Evolutionary conservation across 2,329 filamentous ascomycete species (phyloP).

Genomic region (Diaporthe sp.): DNA sequence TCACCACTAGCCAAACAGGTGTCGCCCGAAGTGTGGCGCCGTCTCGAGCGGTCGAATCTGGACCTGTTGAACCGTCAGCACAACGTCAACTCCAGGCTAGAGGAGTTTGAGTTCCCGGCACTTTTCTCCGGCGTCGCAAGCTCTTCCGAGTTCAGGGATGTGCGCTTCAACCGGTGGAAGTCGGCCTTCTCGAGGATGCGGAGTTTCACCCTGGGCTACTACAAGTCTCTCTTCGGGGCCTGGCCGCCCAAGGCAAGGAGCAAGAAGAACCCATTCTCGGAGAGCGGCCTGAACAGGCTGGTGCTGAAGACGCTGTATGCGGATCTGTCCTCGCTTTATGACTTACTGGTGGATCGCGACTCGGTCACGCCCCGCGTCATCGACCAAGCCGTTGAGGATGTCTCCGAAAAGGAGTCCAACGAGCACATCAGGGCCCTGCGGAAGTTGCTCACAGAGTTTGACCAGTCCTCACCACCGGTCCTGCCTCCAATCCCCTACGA

Average conservation of each 20-base stretch:
- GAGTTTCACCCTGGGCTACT: constrained; percentile 77
- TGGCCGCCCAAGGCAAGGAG: constrained; percentile 94
- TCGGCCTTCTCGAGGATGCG: constrained; percentile 80
- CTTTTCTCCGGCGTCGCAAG: constrained; percentile 90
- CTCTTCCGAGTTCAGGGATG: constrained; percentile 82
- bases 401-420: constrained; percentile 57
- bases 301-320: constrained; percentile 86
- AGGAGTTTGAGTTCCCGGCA: constrained; percentile 91
- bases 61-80: constrained; percentile 81
- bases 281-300: constrained; percentile 86
- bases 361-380: constrained; percentile 83
- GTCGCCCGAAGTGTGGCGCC: constrained; percentile 77
- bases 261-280: constrained; percentile 91
- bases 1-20: constrained; percentile 79
- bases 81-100: constrained; percentile 78
- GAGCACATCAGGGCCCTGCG: constrained; percentile 78
- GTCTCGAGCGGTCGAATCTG: constrained; percentile 85
- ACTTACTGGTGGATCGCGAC: constrained; percentile 85
- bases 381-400: constrained; percentile 71
- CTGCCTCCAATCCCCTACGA: constrained; percentile 94
- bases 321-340: constrained; percentile 89
- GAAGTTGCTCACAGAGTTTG: constrained; percentile 87
- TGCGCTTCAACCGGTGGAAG: constrained; percentile 89
- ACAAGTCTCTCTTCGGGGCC: constrained; percentile 70
- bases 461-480: constrained; percentile 89